Conservation (phyloP, 352 stramenopile genomes). For the Proteromonas lacertae region DNA sequence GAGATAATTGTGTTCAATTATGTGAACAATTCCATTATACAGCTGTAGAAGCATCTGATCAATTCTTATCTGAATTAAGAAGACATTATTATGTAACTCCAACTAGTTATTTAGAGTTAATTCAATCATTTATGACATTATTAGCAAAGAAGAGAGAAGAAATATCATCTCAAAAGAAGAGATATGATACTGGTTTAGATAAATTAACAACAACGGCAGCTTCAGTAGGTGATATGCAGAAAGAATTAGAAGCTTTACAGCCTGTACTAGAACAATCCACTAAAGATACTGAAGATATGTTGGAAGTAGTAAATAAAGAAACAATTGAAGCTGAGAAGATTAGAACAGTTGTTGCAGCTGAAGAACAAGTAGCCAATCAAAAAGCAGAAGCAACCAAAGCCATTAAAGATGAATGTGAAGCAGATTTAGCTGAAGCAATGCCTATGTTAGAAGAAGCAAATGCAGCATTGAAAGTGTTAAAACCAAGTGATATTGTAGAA, state of each 20-base stretch:
- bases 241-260: slow-evolving; percentile 61
- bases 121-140: slow-evolving; percentile 57
- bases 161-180: slow-evolving; percentile 25
- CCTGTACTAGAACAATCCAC: slow-evolving; percentile 51
- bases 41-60: slow-evolving; percentile 28
- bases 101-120: slow-evolving; percentile 71
- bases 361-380: slow-evolving; percentile 21
- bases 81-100: slow-evolving; percentile 73
- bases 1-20: slow-evolving; percentile 36
- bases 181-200: slow-evolving; percentile 54
- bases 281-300: slow-evolving; percentile 53
- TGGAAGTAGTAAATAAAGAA: slow-evolving; percentile 62
- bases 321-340: slow-evolving; percentile 23
- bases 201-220: slow-evolving; percentile 62
- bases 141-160: slow-evolving; percentile 32
- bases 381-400: slow-evolving; percentile 22
- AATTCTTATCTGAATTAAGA: slow-evolving; percentile 33
- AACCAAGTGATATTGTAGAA: slow-evolving; percentile 54
- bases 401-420: slow-evolving; percentile 48
- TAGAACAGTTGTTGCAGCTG: slow-evolving; percentile 13
- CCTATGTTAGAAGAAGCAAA: slow-evolving; percentile 56
- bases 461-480: slow-evolving; percentile 55
- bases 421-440: slow-evolving; percentile 58
- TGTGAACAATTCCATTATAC: slow-evolving; percentile 65
- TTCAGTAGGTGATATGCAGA: slow-evolving; percentile 62